Evolutionary conservation across 148 eudicot species (phyloP).

Genomic region (Rhododendron vialii): DNA sequence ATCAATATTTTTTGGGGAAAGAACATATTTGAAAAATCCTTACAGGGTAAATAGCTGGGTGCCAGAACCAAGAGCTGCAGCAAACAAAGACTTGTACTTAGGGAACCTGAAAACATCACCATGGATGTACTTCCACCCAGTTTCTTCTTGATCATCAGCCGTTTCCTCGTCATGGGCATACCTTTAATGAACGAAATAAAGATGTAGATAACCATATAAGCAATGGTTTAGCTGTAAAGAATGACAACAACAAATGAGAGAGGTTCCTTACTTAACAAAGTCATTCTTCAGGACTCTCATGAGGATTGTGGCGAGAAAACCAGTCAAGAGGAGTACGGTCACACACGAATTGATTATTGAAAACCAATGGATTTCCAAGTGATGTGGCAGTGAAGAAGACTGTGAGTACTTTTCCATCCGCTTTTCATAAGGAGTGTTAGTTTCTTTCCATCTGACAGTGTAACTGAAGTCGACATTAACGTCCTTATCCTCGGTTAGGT

Average conservation of each 20-base stretch:
- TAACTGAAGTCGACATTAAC: slow-evolving; percentile 58
- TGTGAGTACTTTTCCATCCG: slow-evolving; percentile 69
- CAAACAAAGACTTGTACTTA: slow-evolving; percentile 55
- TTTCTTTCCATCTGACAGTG: slow-evolving; percentile 62
- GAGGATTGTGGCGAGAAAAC: slow-evolving; percentile 64
- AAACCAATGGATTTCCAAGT: slow-evolving; percentile 69
- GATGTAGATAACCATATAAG: neutral
- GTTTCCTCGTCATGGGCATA: slow-evolving; percentile 76
- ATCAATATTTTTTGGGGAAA: neutral
- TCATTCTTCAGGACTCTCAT: slow-evolving; percentile 73
- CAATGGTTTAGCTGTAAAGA: neutral
- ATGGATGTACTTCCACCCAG: slow-evolving; percentile 82
- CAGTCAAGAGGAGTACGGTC: slow-evolving; percentile 57
- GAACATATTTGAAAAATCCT: slow-evolving; percentile 15
- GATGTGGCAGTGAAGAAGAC: slow-evolving; percentile 59
- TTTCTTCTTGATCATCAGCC: slow-evolving; percentile 81
- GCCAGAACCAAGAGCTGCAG: slow-evolving; percentile 76
- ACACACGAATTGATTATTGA: slow-evolving; percentile 67
- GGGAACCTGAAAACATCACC: slow-evolving; percentile 83
- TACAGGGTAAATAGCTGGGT: slow-evolving; percentile 74
- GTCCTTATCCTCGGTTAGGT: slow-evolving; percentile 59
- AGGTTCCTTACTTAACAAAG: slow-evolving; percentile 54
- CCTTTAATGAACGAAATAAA: slow-evolving; percentile 24
- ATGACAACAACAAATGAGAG: neutral
- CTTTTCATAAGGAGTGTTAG: slow-evolving; percentile 48